Conservation (phyloP, 352 stramenopile species). For the Globisporangium solare region DNA sequence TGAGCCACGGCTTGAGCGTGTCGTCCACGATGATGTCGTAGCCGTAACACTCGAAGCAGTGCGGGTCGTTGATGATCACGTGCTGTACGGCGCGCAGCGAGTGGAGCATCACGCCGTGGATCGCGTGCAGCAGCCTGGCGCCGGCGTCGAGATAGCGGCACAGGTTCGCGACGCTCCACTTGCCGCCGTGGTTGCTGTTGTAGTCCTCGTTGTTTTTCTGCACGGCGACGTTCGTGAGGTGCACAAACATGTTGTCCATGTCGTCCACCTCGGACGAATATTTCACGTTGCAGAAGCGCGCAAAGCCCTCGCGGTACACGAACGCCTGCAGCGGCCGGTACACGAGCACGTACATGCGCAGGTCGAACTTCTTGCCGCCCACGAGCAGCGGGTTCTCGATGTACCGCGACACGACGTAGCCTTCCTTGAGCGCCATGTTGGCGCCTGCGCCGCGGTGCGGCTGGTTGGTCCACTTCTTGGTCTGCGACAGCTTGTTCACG, state of each 20-base stretch:
- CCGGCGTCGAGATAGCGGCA: conserved; percentile 74
- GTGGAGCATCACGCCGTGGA: conserved; percentile 84
- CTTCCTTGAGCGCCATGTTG: conserved; percentile 76
- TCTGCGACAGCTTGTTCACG: conserved; percentile 91
- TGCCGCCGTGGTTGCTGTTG: conserved; percentile 87
- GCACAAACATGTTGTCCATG: conserved; percentile 90
- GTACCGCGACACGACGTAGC: conserved; percentile 88
- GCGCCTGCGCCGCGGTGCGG: conserved; percentile 32
- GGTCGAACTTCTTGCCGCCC: conserved; percentile 92
- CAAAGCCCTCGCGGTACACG: conserved; percentile 87
- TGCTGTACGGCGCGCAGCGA: conserved; percentile 84
- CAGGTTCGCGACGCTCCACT: conserved; percentile 88
- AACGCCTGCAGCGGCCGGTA: conserved; percentile 81
- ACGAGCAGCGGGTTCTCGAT: conserved; percentile 88
- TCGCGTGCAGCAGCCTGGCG: conserved; percentile 58
- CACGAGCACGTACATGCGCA: conserved; percentile 91
- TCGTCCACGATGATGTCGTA: conserved; percentile 94
- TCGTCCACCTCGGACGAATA: conserved; percentile 78
- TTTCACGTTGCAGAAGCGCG: conserved; percentile 91
- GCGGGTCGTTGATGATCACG: conserved; percentile 91
- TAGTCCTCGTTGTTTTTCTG: conserved; percentile 91
- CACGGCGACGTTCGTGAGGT: conserved; percentile 88
- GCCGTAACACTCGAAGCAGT: conserved; percentile 95
- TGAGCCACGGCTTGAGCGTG: conserved; percentile 90
- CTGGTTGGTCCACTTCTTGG: conserved; percentile 87